Conservation (phyloP, 208 protist genomes). For the Phytomonas sp. region DNA sequence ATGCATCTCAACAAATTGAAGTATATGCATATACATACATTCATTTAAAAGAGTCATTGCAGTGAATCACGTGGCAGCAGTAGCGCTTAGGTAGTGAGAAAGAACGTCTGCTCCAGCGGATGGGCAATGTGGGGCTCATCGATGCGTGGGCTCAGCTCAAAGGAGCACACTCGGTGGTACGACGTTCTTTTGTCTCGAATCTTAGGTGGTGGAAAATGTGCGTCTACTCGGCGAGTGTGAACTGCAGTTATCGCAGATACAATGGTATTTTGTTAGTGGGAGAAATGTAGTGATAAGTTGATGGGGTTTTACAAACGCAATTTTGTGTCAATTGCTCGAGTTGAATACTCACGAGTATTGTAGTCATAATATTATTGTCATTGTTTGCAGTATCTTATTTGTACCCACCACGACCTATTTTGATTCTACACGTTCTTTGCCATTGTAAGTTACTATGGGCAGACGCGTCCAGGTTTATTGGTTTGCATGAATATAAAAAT, state of each 20-base stretch:
- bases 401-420: neutral
- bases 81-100: constrained; percentile 22
- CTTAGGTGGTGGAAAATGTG: neutral
- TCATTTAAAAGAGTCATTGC: constrained; percentile 34
- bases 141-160: neutral
- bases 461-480: neutral
- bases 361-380: neutral
- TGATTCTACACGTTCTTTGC: neutral
- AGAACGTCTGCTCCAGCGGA: constrained; percentile 6
- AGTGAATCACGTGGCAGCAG: constrained; percentile 26
- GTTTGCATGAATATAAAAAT: neutral
- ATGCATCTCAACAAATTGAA: constrained; percentile 31
- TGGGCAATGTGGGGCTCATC: neutral
- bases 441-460: neutral
- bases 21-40: constrained; percentile 30
- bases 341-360: neutral
- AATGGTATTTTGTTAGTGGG: neutral
- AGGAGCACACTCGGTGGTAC: neutral
- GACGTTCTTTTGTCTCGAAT: neutral
- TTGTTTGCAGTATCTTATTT: neutral
- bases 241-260: neutral
- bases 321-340: neutral
- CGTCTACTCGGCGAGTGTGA: neutral
- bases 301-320: neutral
- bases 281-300: neutral